phyloP scores from a whole-genome alignment of 768 basidiomycete genomes.

The Leccinum uliginosum region DNA sequence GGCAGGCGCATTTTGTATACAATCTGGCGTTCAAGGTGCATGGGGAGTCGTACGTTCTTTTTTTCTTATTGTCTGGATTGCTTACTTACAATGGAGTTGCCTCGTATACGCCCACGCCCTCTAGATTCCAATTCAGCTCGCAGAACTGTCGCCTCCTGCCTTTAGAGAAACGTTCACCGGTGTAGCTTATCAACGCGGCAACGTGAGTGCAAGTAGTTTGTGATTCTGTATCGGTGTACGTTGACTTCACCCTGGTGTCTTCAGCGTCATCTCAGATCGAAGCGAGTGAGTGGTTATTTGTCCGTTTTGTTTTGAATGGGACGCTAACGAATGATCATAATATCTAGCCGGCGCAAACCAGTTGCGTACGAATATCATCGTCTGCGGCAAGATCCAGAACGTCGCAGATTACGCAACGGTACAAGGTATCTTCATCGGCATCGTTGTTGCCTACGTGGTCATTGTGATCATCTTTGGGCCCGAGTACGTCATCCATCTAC shows the following conservation, averaged over 20 bases:
- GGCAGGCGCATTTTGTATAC: conserved; percentile 83
- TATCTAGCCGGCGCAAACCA: conserved; percentile 56
- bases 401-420: conserved; percentile 71
- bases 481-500: conserved; percentile 43
- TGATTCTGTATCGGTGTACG: not conserved
- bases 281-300: conserved; percentile 19
- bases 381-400: conserved; percentile 33
- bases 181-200: conserved; percentile 80
- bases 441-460: conserved; percentile 72
- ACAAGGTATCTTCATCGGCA: conserved; percentile 86
- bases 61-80: not conserved
- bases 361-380: conserved; percentile 45
- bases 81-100: not conserved
- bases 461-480: conserved; percentile 76
- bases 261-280: conserved; percentile 61
- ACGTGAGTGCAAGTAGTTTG: conserved; percentile 32
- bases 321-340: not conserved
- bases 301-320: not conserved
- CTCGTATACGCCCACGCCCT: not conserved
- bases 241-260: conserved; percentile 43
- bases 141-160: conserved; percentile 82
- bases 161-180: conserved; percentile 89
- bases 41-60: conserved; percentile 71
- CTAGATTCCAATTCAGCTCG: conserved; percentile 75
- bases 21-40: conserved; percentile 86